Conservation (phyloP, 2,329 filamentous ascomycete genomes). For the Aspergillus japonicus region DNA sequence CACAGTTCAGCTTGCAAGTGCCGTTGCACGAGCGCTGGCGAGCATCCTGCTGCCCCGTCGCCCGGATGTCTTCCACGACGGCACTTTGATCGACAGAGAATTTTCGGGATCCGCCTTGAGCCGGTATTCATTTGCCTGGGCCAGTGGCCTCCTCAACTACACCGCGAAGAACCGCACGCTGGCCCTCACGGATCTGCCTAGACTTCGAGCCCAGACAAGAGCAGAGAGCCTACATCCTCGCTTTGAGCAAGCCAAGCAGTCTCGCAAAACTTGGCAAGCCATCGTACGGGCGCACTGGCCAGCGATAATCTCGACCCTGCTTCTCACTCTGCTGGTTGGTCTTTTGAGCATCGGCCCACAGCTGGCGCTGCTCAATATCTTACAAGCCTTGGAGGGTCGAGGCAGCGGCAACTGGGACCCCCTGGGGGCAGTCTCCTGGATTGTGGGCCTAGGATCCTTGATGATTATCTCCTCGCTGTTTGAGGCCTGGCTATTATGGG, state of each 20-base stretch:
- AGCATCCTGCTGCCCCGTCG: conserved; percentile 63
- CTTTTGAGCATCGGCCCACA: conserved; percentile 69
- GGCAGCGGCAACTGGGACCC: conserved; percentile 46
- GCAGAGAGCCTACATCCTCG: conserved; percentile 53
- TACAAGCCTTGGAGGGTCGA: conserved; percentile 62
- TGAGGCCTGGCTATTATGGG: conserved; percentile 67
- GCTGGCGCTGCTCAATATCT: conserved; percentile 64
- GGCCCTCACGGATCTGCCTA: conserved; percentile 62
- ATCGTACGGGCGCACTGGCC: conserved; percentile 59
- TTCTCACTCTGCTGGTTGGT: conserved; percentile 54
- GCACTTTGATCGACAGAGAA: conserved; percentile 61
- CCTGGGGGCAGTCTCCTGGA: conserved; percentile 64
- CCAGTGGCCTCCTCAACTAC: conserved; percentile 52
- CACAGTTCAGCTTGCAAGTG: conserved; percentile 47
- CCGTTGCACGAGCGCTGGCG: conserved; percentile 26
- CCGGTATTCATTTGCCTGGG: conserved; percentile 68
- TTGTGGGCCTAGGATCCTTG: conserved; percentile 61
- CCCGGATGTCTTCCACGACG: conserved; percentile 65
- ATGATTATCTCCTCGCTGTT: conserved; percentile 58
- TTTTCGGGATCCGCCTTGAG: conserved; percentile 60
- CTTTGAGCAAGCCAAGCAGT: conserved; percentile 35
- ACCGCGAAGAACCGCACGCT: conserved; percentile 60
- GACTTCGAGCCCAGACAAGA: conserved; percentile 57
- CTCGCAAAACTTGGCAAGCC: conserved; percentile 57
- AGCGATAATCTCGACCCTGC: conserved; percentile 58